These are phyloP conservation scores for Cerrena zonata DNA, from an alignment of 1,284 basidiomycete species.

Conservation along the genomic window DNA sequence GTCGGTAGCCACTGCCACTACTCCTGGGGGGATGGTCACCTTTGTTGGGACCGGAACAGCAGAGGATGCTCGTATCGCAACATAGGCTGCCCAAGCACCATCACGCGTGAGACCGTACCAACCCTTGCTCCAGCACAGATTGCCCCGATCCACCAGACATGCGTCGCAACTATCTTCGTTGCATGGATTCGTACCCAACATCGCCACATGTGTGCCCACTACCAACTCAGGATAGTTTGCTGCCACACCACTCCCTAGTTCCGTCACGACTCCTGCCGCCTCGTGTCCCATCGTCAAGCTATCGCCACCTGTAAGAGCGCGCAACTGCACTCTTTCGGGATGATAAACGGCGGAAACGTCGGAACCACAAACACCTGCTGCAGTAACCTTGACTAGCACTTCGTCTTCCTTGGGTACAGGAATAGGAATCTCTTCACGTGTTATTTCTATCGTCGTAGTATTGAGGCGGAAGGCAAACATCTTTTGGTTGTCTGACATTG, in stretches of 20 bases:
- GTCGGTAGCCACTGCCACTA: constrained; percentile 21
- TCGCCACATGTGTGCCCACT: constrained; percentile 18
- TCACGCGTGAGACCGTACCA: constrained; percentile 12
- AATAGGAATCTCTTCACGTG: constrained; percentile 14
- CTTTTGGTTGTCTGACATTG: not conserved
- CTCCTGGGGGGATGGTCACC: constrained; percentile 12
- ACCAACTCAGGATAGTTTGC: constrained; percentile 9
- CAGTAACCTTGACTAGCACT: constrained; percentile 21
- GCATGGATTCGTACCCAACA: constrained; percentile 18
- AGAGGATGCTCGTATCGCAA: constrained; percentile 12
- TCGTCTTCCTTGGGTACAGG: constrained; percentile 17
- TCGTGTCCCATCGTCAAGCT: constrained; percentile 20
- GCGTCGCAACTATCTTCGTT: constrained; percentile 11
- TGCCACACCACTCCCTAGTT: constrained; percentile 13
- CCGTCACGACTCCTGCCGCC: constrained; percentile 17
- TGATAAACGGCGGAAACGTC: constrained; percentile 8
- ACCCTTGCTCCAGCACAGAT: constrained; percentile 12
- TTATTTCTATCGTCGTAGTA: constrained; percentile 9
- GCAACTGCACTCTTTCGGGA: not conserved
- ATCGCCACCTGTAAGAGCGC: not conserved
- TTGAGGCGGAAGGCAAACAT: constrained; percentile 20
- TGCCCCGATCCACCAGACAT: constrained; percentile 13
- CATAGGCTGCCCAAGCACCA: constrained; percentile 20
- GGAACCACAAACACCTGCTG: constrained; percentile 19
- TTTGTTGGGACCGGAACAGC: constrained; percentile 18